Evolutionary conservation across 805 yeast species (phyloP).

Genomic region (Lipomyces spencermartinsiae): DNA sequence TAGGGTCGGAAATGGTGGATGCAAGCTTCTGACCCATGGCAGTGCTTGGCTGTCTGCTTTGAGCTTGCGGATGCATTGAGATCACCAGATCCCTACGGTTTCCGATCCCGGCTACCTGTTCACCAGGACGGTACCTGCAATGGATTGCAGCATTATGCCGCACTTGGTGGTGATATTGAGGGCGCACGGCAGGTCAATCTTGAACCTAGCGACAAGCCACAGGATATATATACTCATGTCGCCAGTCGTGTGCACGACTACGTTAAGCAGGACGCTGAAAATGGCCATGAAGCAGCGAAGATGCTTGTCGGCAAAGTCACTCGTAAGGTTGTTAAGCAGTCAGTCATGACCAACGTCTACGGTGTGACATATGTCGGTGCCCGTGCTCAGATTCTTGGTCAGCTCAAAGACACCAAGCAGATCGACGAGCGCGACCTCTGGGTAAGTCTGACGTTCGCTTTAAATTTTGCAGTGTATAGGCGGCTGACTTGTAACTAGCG

Average conservation of each 20-base stretch:
- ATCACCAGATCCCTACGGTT: constrained; percentile 57
- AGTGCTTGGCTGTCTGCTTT: constrained; percentile 61
- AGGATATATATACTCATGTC: constrained; percentile 66
- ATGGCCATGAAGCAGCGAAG: constrained; percentile 44
- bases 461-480: neutral
- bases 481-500: constrained; percentile 6
- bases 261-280: constrained; percentile 56
- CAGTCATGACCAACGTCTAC: constrained; percentile 97
- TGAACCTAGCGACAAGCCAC: constrained; percentile 61
- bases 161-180: constrained; percentile 70
- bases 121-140: constrained; percentile 75
- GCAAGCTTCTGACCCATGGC: constrained; percentile 68
- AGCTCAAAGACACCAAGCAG: constrained; percentile 65
- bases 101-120: constrained; percentile 59
- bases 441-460: constrained; percentile 43
- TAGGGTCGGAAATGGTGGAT: constrained; percentile 60
- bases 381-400: constrained; percentile 81
- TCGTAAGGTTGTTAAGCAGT: constrained; percentile 92
- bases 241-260: constrained; percentile 55
- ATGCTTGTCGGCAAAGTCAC: constrained; percentile 66
- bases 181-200: constrained; percentile 70
- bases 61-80: constrained; percentile 59
- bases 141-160: constrained; percentile 73
- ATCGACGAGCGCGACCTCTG: constrained; percentile 56
- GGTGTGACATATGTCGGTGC: constrained; percentile 98